Conservation (phyloP, 495 filamentous ascomycete genomes). For the Penicillium coffeae region DNA sequence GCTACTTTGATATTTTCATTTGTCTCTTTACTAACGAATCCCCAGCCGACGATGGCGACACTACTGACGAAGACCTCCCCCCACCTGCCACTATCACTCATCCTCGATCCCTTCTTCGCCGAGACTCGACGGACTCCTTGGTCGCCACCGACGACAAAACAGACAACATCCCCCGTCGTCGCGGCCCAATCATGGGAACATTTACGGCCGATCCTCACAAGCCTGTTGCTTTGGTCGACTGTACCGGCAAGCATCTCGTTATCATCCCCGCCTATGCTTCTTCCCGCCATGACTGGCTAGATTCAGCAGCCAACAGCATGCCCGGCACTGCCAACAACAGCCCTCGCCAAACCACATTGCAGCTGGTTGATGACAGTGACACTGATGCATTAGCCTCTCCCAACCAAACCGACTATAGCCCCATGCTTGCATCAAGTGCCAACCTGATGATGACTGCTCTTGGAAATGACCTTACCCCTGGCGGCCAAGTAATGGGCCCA, state of each 20-base stretch:
- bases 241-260: conserved; percentile 65
- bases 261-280: conserved; percentile 56
- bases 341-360: conserved; percentile 44
- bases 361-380: conserved; percentile 50
- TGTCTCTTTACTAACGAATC: conserved; percentile 49
- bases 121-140: conserved; percentile 48
- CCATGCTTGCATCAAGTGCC: conserved; percentile 64
- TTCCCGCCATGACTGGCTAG: conserved; percentile 47
- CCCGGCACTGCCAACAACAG: conserved; percentile 52
- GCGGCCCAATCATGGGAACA: conserved; percentile 54
- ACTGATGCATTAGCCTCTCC: conserved; percentile 48
- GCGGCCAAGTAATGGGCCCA: conserved; percentile 66
- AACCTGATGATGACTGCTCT: conserved; percentile 75
- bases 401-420: conserved; percentile 45
- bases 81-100: conserved; percentile 52
- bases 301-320: conserved; percentile 46
- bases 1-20: conserved; percentile 10
- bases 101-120: conserved; percentile 54
- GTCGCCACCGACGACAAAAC: conserved; percentile 49
- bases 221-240: conserved; percentile 69
- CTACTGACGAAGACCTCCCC: conserved; percentile 76
- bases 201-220: conserved; percentile 58
- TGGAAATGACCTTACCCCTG: conserved; percentile 52
- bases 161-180: conserved; percentile 45
- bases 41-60: conserved; percentile 75